A percentile compares a stretch with the other conserved stretches of the same genome.
Conservation (phyloP, 805 yeast genomes). For the Wickerhamomyces strasburgensis region DNA sequence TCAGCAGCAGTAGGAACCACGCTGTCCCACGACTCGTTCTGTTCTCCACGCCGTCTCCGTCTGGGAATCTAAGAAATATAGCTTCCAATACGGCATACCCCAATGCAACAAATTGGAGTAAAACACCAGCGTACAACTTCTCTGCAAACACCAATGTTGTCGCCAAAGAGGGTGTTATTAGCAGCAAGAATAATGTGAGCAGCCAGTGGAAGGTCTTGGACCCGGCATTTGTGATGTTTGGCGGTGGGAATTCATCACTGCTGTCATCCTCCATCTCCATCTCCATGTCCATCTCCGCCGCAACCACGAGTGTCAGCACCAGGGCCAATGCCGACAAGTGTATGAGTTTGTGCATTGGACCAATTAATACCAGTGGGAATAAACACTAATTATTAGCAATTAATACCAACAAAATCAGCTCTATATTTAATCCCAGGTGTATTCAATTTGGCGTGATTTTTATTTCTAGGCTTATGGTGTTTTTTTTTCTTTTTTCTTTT, state of each 20-base stretch:
- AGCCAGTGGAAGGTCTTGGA: conserved; percentile 66
- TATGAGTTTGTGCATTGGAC: no score
- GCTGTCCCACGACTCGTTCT: conserved; percentile 62
- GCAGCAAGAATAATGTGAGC: conserved; percentile 38
- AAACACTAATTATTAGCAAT: no score
- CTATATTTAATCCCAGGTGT: no score
- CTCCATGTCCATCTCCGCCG: conserved; percentile 13
- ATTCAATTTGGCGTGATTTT: no score
- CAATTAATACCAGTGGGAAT: no score
- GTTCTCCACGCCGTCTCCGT: conserved; percentile 61
- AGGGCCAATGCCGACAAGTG: conserved; percentile 1
- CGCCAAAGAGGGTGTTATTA: conserved; percentile 53
- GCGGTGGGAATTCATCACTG: conserved; percentile 29
- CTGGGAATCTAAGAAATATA: conserved; percentile 56
- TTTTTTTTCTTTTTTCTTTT: neutral
- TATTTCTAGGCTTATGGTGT: no score
- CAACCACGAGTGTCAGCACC: conserved; percentile 4
- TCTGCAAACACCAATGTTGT: conserved; percentile 53
- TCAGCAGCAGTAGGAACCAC: conserved; percentile 51
- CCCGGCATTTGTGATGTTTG: conserved; percentile 39
- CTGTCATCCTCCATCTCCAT: conserved; percentile 30
- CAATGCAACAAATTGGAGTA: conserved; percentile 42
- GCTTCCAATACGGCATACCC: conserved; percentile 54
- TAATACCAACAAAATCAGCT: no score
- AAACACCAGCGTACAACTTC: conserved; percentile 37